phyloP scores from a whole-genome alignment of 2,329 filamentous ascomycete genomes.

The Ampelomyces quisqualis region DNA sequence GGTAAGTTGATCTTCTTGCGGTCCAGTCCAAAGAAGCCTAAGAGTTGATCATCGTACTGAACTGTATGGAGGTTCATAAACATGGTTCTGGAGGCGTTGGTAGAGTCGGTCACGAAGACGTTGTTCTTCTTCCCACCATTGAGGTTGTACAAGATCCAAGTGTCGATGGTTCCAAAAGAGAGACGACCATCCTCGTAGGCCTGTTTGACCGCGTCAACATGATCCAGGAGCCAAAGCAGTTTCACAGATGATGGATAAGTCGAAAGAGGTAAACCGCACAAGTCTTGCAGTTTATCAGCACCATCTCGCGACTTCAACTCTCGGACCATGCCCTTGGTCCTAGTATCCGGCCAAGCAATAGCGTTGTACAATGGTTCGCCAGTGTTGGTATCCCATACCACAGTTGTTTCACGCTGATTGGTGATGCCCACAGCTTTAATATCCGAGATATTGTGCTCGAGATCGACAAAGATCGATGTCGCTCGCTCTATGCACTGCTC shows the following conservation, averaged over 20 bases:
- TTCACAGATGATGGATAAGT: slow-evolving; percentile 89
- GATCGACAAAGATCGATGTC: slow-evolving; percentile 67
- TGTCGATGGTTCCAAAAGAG: slow-evolving; percentile 83
- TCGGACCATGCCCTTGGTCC: slow-evolving; percentile 72
- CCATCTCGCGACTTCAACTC: slow-evolving; percentile 69
- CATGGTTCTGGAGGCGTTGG: slow-evolving; percentile 89
- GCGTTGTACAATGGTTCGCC: slow-evolving; percentile 81
- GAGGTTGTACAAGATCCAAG: slow-evolving; percentile 83
- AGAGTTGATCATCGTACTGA: slow-evolving; percentile 73
- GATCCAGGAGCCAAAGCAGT: slow-evolving; percentile 76
- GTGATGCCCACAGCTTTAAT: slow-evolving; percentile 83
- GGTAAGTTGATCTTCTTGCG: slow-evolving; percentile 70
- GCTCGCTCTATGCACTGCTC: slow-evolving; percentile 78
- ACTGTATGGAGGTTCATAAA: slow-evolving; percentile 86
- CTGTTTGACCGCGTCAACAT: slow-evolving; percentile 66
- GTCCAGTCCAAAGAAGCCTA: slow-evolving; percentile 79
- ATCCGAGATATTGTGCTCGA: slow-evolving; percentile 65
- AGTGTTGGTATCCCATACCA: slow-evolving; percentile 80
- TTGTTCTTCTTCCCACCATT: slow-evolving; percentile 70
- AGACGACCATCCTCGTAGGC: slow-evolving; percentile 76
- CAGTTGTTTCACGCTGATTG: slow-evolving; percentile 84
- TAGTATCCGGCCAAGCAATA: slow-evolving; percentile 84
- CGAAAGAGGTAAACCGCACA: slow-evolving; percentile 80
- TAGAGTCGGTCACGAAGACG: slow-evolving; percentile 79
- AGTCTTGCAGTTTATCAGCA: slow-evolving; percentile 66